Evolutionary conservation across 345 rosid species (phyloP).

Genomic region (Syzygium aromaticum): DNA sequence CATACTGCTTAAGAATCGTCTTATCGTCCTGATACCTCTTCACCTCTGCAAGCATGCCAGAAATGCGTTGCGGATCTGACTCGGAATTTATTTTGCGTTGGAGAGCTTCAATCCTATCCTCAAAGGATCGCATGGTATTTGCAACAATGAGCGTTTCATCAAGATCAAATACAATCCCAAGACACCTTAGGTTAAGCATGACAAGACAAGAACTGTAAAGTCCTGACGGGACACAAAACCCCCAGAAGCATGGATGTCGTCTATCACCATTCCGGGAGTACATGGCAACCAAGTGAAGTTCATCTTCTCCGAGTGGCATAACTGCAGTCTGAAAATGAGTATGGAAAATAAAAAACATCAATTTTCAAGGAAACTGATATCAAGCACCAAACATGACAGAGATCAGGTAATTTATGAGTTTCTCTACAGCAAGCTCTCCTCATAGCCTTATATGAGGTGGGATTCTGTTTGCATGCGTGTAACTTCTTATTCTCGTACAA

Average conservation of each 20-base stretch:
- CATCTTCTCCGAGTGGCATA: constrained; percentile 61
- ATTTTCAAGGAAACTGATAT: background rate
- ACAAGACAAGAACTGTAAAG: constrained; percentile 71
- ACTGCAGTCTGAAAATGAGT: constrained; percentile 62
- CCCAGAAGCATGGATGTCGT: constrained; percentile 83
- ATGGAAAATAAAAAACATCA: background rate
- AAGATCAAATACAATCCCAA: constrained; percentile 96
- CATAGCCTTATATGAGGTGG: background rate
- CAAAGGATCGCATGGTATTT: constrained; percentile 92
- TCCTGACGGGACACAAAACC: constrained; percentile 60
- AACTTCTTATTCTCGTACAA: background rate
- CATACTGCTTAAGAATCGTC: constrained; percentile 81
- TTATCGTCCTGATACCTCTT: constrained; percentile 94
- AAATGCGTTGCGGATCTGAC: constrained; percentile 62
- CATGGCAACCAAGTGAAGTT: constrained; percentile 98
- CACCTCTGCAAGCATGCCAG: constrained; percentile 71
- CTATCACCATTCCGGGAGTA: constrained; percentile 39
- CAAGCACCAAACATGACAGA: background rate
- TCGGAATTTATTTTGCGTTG: constrained; percentile 67
- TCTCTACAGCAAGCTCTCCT: background rate
- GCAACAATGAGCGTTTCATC: constrained; percentile 98
- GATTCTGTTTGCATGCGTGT: background rate
- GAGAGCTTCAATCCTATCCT: constrained; percentile 79
- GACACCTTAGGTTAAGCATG: constrained; percentile 91
- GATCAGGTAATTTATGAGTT: background rate